Base-by-base conservation (phyloP, 495 filamentous ascomycete genomes). In the Parmelia sp. region DNA sequence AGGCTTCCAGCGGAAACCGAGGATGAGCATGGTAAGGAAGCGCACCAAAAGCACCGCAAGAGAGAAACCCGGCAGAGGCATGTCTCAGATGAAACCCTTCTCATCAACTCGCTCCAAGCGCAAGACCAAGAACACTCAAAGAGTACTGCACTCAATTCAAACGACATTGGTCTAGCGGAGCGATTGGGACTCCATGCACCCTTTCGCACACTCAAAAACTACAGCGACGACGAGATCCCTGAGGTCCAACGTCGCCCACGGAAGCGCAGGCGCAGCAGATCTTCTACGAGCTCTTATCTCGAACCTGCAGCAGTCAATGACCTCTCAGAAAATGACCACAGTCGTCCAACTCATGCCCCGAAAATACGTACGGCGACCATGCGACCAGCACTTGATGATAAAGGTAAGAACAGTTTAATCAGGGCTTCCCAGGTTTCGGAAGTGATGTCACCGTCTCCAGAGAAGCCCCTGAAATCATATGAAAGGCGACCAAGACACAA, bases 401-500 rank as follows among this genome's bases (percentile, higher is more conserved):
- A 17, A 39, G 51, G 25, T 15, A 40, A 39, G n/a, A 0, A 10
- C 17, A 42, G 36, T n/a, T 57, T 58, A 23, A 21, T 25, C 17
- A 57, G 29, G 33, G 15, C 57, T 3, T 61, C 44, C 45, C 23
- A 42, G 23, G 23, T 29, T 23, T 53, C 63, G 1, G 55, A 40
- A 23, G 4, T 39, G 7, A 17, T 31, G 6, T 29, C 21, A 25
- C 15, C 27, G 27, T 45, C 37, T 25, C 57, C 42, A 27, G 47
- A 61, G 7, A 65, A 37, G 37, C 55, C 40, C 10, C 39, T 57
- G 15, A 69, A 73, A 40, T 68, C 65, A 27, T 91, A 86, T 65
- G 81, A 86, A 58, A 84, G 79, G 68, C 78, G 79, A 58, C 74
- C 82, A 53, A 82, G 88, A 45, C 79, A 80, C 67, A 90, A 85